These are phyloP conservation scores for Phytophthora foliorum DNA, from an alignment of 352 stramenopile species.

Conservation along the genomic window DNA sequence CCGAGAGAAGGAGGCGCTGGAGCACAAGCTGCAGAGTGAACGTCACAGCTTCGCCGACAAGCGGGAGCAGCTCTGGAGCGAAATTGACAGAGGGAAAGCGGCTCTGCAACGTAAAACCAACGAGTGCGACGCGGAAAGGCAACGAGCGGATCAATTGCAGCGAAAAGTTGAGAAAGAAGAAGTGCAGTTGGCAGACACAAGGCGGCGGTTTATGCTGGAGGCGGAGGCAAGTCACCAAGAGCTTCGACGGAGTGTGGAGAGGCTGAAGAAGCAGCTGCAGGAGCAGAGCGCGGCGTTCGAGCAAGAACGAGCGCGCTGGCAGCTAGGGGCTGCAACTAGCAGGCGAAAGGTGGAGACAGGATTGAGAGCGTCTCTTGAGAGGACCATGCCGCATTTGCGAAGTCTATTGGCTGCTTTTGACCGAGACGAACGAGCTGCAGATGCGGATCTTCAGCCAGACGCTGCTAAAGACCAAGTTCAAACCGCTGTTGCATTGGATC, in stretches of 20 bases:
- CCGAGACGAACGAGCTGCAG: too few species aligned
- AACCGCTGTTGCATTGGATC: too few species aligned
- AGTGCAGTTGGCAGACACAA: not conserved
- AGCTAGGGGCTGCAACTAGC: too few species aligned
- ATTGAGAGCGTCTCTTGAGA: too few species aligned
- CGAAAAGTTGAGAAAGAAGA: not conserved
- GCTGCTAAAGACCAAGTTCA: too few species aligned
- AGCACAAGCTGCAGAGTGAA: not conserved
- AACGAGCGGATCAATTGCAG: not conserved
- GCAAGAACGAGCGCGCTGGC: too few species aligned
- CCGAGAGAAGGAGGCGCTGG: not conserved
- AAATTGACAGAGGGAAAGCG: not conserved
- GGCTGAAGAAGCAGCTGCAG: too few species aligned
- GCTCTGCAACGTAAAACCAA: not conserved
- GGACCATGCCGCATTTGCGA: too few species aligned
- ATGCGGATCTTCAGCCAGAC: too few species aligned
- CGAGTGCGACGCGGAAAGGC: not conserved
- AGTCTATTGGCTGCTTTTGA: too few species aligned
- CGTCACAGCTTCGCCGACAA: not conserved
- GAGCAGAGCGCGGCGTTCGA: too few species aligned
- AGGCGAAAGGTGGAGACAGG: too few species aligned
- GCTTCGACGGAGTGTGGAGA: not conserved
- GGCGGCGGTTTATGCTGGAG: not conserved
- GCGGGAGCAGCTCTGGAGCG: constrained; percentile 1
- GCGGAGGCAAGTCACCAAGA: not conserved